Evolutionary conservation across 2,329 filamentous ascomycete genomes (phyloP).

Genomic region (Clarireedia homoeocarpa): DNA sequence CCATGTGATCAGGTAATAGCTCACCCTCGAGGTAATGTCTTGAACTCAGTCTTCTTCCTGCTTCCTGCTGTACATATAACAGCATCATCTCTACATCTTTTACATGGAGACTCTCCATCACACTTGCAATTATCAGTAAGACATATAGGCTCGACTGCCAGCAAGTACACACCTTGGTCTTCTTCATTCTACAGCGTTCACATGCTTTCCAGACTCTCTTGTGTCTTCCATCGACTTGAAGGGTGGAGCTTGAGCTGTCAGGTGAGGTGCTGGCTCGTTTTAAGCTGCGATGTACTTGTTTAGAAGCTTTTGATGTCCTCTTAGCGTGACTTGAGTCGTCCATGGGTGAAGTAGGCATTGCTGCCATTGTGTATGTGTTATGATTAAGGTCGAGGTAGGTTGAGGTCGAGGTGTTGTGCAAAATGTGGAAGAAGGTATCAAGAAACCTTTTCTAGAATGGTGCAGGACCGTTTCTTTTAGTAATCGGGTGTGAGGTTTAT

Average conservation of each 20-base stretch:
- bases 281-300: neutral
- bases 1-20: conserved; percentile 17
- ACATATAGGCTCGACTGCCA: neutral
- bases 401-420: neutral
- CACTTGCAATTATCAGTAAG: conserved; percentile 37
- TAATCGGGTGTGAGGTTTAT: neutral
- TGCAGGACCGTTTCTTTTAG: neutral
- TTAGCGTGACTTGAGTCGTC: neutral
- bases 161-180: conserved; percentile 49
- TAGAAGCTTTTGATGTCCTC: neutral
- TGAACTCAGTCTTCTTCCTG: conserved; percentile 61
- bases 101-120: conserved; percentile 58
- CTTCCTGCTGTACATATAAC: conserved; percentile 56
- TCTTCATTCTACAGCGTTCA: conserved; percentile 61
- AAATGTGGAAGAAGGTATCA: neutral
- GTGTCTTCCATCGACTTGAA: neutral
- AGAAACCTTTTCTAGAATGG: neutral
- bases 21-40: conserved; percentile 55
- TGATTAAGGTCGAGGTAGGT: neutral
- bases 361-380: neutral
- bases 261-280: neutral
- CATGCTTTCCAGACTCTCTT: conserved; percentile 47
- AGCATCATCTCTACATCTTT: conserved; percentile 58
- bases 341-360: neutral
- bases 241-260: neutral